These are phyloP conservation scores for Penicillium simplicissimum DNA, from an alignment of 495 filamentous ascomycete genomes.

Conservation along the genomic window DNA sequence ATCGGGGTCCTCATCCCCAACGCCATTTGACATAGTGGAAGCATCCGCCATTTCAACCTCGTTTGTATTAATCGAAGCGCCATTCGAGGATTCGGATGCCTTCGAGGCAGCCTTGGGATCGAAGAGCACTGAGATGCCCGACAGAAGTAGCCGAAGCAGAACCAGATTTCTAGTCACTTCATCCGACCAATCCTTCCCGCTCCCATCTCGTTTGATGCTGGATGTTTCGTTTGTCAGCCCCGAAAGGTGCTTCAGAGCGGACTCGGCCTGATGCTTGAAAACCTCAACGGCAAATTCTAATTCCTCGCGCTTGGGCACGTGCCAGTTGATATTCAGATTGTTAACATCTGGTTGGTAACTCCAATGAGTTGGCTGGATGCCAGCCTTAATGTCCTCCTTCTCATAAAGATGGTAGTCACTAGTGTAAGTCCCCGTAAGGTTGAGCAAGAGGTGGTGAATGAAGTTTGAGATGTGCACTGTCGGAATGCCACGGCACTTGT, in stretches of 20 bases:
- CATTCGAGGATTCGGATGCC: slow-evolving; percentile 26
- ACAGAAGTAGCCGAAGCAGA: slow-evolving; percentile 80
- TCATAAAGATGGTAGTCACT: slow-evolving; percentile 86
- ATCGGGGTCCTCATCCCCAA: slow-evolving; percentile 61
- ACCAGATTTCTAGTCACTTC: slow-evolving; percentile 89
- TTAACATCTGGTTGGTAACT: slow-evolving; percentile 67
- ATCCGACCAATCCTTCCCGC: slow-evolving; percentile 97
- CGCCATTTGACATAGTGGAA: slow-evolving; percentile 34
- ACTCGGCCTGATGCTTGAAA: slow-evolving; percentile 73
- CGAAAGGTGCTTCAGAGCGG: slow-evolving; percentile 66
- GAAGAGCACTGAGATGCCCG: slow-evolving; percentile 85
- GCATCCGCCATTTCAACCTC: slow-evolving; percentile 49
- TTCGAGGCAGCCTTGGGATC: slow-evolving; percentile 69
- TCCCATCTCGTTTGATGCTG: slow-evolving; percentile 87
- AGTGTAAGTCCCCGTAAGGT: slow-evolving; percentile 90
- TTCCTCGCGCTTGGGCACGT: slow-evolving; percentile 76
- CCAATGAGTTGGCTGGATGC: slow-evolving; percentile 73
- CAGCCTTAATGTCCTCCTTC: slow-evolving; percentile 55
- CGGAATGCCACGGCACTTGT: slow-evolving; percentile 88
- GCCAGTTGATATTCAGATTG: slow-evolving; percentile 85
- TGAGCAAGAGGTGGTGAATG: slow-evolving; percentile 97
- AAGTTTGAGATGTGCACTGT: slow-evolving; percentile 97
- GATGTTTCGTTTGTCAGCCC: slow-evolving; percentile 78
- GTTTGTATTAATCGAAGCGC: slow-evolving; percentile 22
- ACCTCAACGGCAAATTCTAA: slow-evolving; percentile 85